These are phyloP conservation scores for Chaetomium strumarium DNA, from an alignment of 2,329 filamentous ascomycete genomes.

Conservation along the genomic window DNA sequence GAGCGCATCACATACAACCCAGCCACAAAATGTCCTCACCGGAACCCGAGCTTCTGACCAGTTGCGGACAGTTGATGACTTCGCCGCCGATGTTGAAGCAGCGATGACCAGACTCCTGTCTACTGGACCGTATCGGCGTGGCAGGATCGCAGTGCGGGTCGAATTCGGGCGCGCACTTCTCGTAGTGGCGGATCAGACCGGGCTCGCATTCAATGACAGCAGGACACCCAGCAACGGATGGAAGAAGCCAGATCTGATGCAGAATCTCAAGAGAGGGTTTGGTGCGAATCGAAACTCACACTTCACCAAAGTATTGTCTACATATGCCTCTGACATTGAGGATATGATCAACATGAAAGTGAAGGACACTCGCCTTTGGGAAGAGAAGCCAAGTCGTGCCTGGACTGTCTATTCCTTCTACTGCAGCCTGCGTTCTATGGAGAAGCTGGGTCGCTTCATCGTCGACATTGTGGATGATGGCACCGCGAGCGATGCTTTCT, in stretches of 20 bases:
- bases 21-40: background rate
- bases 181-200: constrained; percentile 15
- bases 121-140: constrained; percentile 19
- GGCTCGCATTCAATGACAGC: constrained; percentile 24
- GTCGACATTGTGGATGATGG: constrained; percentile 18
- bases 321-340: constrained; percentile 24
- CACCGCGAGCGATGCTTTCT: constrained; percentile 12
- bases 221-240: constrained; percentile 23
- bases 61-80: background rate
- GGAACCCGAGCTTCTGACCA: background rate
- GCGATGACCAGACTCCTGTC: constrained; percentile 15
- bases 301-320: constrained; percentile 29
- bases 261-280: constrained; percentile 16
- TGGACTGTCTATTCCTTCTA: constrained; percentile 21
- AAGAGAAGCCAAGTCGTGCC: constrained; percentile 1
- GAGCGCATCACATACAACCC: background rate
- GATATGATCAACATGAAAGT: constrained; percentile 17
- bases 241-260: constrained; percentile 16
- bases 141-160: constrained; percentile 24
- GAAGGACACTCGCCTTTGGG: constrained; percentile 18
- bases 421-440: constrained; percentile 2
- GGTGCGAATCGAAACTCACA: constrained; percentile 15
- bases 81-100: constrained; percentile 8
- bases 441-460: constrained; percentile 8
- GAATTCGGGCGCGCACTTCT: constrained; percentile 29